A percentile compares a stretch with the other conserved stretches of the same genome.
These are phyloP conservation scores for Ogataea wickerhamii DNA, from an alignment of 805 yeast genomes.

Conservation along the genomic window DNA sequence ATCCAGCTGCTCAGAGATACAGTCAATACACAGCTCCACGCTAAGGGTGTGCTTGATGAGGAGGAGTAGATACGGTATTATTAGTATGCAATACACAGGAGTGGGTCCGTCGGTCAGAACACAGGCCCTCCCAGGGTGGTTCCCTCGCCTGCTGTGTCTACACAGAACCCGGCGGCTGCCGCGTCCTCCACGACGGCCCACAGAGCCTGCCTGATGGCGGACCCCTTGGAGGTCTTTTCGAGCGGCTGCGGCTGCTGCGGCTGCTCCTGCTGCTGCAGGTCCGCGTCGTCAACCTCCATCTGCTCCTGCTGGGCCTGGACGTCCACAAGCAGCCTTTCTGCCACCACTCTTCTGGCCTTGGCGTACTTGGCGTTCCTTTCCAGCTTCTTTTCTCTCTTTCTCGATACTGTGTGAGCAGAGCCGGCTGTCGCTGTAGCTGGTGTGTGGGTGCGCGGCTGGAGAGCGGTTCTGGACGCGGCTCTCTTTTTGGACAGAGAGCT, in stretches of 20 bases:
- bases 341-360: conserved; percentile 45
- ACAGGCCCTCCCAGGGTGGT: conserved; percentile 80
- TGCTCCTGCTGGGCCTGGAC: conserved; percentile 45
- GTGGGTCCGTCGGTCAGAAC: conserved; percentile 39
- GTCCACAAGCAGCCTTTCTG: conserved; percentile 44
- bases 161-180: conserved; percentile 41
- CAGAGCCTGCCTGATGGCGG: conserved; percentile 56
- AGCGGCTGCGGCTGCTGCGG: conserved; percentile 14
- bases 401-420: conserved; percentile 50
- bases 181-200: conserved; percentile 70
- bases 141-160: conserved; percentile 57
- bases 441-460: neutral
- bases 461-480: conserved; percentile 31
- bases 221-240: conserved; percentile 13
- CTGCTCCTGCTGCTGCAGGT: conserved; percentile 16
- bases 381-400: conserved; percentile 73
- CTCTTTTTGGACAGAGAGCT: conserved; percentile 51
- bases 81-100: too few relatives aligned
- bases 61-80: conserved; percentile 6
- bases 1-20: conserved; percentile 63
- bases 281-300: conserved; percentile 45
- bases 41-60: conserved; percentile 41
- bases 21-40: conserved; percentile 49
- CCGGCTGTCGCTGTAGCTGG: neutral
- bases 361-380: conserved; percentile 75